Evolutionary conservation across 1,139 yeast species (phyloP).

Genomic region (Geotrichum candidum): DNA sequence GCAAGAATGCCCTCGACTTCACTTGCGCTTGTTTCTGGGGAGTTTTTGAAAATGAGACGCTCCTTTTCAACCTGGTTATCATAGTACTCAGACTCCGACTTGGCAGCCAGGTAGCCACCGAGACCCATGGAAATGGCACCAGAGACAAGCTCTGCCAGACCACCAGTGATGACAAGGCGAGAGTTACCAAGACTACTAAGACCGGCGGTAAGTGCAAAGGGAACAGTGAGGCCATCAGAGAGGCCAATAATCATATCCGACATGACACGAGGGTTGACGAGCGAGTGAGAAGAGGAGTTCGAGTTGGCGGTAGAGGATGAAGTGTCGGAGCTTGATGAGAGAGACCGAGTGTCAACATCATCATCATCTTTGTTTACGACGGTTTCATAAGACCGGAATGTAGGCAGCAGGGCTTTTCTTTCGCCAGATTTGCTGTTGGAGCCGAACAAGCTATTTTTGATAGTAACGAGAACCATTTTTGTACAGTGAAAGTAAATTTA

Average conservation of each 20-base stretch:
- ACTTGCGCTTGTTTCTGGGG: constrained; percentile 47
- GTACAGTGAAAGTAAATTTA: not conserved
- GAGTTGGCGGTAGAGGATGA: not conserved
- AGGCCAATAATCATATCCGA: constrained; percentile 73
- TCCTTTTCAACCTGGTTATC: constrained; percentile 55
- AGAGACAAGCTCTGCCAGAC: constrained; percentile 77
- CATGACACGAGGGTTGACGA: constrained; percentile 54
- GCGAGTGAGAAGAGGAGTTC: constrained; percentile 5
- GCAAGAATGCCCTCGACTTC: constrained; percentile 62
- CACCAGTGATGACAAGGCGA: constrained; percentile 74
- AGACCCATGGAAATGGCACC: constrained; percentile 85
- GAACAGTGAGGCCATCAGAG: constrained; percentile 77
- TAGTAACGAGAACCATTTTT: constrained; percentile 32
- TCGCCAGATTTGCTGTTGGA: constrained; percentile 18
- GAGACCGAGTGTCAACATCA: constrained; percentile 17
- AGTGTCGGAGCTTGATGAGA: not conserved
- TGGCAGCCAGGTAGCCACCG: constrained; percentile 80
- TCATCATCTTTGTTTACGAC: constrained; percentile 18
- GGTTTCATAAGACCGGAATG: constrained; percentile 25
- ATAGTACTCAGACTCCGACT: constrained; percentile 55
- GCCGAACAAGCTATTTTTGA: constrained; percentile 33
- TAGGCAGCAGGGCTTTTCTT: constrained; percentile 30
- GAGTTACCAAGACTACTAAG: constrained; percentile 68
- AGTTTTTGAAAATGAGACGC: constrained; percentile 46
- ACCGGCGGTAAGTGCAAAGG: constrained; percentile 81